Evolutionary conservation across 2,329 filamentous ascomycete genomes (phyloP).

Genomic region (Helminthosporium solani): DNA sequence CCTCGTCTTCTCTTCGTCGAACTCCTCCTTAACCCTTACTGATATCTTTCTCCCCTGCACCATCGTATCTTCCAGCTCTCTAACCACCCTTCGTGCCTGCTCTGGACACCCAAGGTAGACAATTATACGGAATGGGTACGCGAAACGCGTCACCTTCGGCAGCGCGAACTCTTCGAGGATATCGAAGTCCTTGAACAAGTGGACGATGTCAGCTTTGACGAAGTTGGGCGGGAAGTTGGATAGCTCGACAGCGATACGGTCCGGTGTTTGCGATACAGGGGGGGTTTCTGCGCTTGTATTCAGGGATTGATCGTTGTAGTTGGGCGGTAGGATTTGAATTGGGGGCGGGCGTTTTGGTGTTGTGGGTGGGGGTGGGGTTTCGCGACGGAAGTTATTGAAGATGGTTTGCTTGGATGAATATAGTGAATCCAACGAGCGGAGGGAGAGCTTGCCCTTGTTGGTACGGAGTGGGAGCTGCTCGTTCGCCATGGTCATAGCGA

Average conservation of each 20-base stretch:
- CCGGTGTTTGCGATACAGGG: not conserved
- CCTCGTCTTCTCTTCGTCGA: constrained; percentile 4
- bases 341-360: not conserved
- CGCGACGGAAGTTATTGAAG: no score
- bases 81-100: constrained; percentile 10
- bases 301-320: not conserved
- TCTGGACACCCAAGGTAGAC: constrained; percentile 7
- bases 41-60: constrained; percentile 5
- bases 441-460: no score
- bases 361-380: no score
- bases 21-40: constrained; percentile 5
- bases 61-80: constrained; percentile 6
- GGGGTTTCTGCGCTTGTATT: no score
- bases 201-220: constrained; percentile 7
- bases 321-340: not conserved
- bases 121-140: constrained; percentile 11
- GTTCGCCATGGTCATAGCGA: no score
- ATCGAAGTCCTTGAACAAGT: constrained; percentile 10
- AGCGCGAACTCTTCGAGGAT: constrained; percentile 11
- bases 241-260: constrained; percentile 11
- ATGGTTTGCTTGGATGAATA: no score
- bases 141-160: constrained; percentile 6
- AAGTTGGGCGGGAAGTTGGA: constrained; percentile 13
- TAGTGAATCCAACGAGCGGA: no score
- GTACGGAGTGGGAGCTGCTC: no score